phyloP scores from a whole-genome alignment of 331 rosid species.

The Rhamnella rubrinervis region DNA sequence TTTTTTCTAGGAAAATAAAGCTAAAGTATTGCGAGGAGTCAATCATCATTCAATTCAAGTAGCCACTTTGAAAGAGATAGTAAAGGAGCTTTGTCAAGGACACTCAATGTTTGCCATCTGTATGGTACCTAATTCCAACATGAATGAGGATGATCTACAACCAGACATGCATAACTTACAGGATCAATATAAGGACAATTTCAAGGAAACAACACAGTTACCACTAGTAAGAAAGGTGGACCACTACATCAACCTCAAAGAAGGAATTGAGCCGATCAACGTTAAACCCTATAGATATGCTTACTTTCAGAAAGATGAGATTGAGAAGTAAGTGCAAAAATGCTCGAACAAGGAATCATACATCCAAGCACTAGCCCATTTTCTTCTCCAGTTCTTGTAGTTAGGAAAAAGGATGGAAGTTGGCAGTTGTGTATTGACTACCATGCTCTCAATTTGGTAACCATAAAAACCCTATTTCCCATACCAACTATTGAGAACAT shows the following conservation, averaged over 20 bases:
- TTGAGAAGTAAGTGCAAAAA: background rate
- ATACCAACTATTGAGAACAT: too few species aligned
- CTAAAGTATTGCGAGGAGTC: background rate
- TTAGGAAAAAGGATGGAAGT: background rate
- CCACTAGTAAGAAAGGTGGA: background rate
- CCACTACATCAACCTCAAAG: background rate
- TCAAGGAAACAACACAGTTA: too few species aligned
- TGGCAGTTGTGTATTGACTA: background rate
- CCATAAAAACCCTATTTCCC: too few species aligned
- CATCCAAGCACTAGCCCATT: background rate
- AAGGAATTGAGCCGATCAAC: too few species aligned
- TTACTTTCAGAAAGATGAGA: background rate
- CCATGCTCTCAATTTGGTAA: background rate
- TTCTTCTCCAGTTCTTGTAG: background rate
- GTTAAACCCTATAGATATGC: background rate
- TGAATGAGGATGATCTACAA: too few species aligned
- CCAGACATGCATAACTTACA: too few species aligned
- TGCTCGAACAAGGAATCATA: background rate
- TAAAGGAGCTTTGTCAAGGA: too few species aligned
- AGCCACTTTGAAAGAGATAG: background rate
- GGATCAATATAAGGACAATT: too few species aligned
- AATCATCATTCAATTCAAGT: background rate
- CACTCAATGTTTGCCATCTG: too few species aligned
- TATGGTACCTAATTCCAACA: too few species aligned
- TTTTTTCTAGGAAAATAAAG: too few species aligned